Percentiles rank a stretch among this genome's conserved stretches.
These are phyloP conservation scores for Lizanozyma gosingica DNA, from an alignment of 1,139 yeast species.

Conservation along the genomic window DNA sequence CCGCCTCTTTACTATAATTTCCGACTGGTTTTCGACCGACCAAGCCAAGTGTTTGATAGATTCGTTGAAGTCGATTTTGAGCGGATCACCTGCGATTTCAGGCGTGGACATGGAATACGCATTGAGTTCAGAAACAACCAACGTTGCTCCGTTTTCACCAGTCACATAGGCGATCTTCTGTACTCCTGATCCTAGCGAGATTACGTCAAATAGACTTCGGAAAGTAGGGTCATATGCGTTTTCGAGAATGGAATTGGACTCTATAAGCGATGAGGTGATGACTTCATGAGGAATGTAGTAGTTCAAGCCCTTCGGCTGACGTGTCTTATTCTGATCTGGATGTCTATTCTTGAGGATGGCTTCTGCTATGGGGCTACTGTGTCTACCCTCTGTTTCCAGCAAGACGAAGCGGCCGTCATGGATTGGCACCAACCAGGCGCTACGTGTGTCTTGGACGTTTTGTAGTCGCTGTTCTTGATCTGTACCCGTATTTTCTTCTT, in stretches of 20 bases:
- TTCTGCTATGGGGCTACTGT: too few species aligned
- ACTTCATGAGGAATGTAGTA: constrained; percentile 2
- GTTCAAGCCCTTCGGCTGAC: background rate
- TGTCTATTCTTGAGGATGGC: background rate
- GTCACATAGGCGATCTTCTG: constrained; percentile 25
- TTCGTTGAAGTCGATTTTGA: constrained; percentile 19
- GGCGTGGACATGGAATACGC: constrained; percentile 5
- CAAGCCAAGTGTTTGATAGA: constrained; percentile 34
- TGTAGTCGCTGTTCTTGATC: too few species aligned
- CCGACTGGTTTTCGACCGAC: constrained; percentile 4
- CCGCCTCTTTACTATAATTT: constrained; percentile 6
- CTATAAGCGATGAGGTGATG: constrained; percentile 1
- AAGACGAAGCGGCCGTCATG: background rate
- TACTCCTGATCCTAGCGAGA: constrained; percentile 9
- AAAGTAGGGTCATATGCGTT: constrained; percentile 26
- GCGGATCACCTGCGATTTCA: constrained; percentile 9
- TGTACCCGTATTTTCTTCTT: too few species aligned
- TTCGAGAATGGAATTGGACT: background rate
- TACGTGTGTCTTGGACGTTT: too few species aligned
- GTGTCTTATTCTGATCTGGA: background rate
- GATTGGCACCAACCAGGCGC: background rate
- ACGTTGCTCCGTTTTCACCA: constrained; percentile 21
- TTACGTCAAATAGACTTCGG: constrained; percentile 17
- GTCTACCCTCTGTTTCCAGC: background rate
- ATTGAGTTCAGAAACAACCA: constrained; percentile 15